A percentile compares a stretch with the other conserved stretches of the same genome.
These are phyloP conservation scores for Dalbergia cultrata DNA, from an alignment of 306 rosid species.

Conservation along the genomic window DNA sequence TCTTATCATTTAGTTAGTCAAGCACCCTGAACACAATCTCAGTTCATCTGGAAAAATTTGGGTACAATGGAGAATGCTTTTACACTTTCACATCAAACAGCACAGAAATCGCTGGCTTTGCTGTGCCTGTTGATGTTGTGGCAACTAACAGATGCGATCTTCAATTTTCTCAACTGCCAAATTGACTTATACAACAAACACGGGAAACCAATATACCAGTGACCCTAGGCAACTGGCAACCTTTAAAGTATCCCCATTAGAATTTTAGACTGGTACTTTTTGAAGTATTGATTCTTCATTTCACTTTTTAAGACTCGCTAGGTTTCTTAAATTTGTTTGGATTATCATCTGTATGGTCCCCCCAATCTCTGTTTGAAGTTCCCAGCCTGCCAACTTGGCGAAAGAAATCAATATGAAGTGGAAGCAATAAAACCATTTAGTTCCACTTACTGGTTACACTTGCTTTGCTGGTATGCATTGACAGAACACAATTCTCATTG, in stretches of 20 bases:
- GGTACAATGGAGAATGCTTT: background rate
- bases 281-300: conserved; percentile 13
- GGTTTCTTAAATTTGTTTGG: conserved; percentile 21
- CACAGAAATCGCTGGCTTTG: conserved; percentile 20
- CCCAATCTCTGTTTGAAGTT: conserved; percentile 25
- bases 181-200: background rate
- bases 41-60: background rate
- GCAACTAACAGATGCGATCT: background rate
- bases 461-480: conserved; percentile 13
- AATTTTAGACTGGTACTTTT: conserved; percentile 8
- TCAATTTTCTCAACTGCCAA: conserved; percentile 25
- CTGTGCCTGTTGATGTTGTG: conserved; percentile 31
- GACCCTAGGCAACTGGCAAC: background rate
- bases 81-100: background rate
- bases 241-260: conserved; percentile 11
- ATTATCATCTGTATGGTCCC: conserved; percentile 14
- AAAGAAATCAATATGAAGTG: conserved; percentile 24
- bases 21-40: conserved; percentile 1
- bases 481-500: conserved; percentile 3
- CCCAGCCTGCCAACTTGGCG: background rate
- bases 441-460: conserved; percentile 10
- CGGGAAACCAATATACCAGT: background rate
- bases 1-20: background rate
- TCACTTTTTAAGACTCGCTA: background rate
- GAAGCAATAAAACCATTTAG: conserved; percentile 12